These are phyloP conservation scores for Xylaria sp. DNA, from an alignment of 2,329 filamentous ascomycete genomes.

Conservation along the genomic window DNA sequence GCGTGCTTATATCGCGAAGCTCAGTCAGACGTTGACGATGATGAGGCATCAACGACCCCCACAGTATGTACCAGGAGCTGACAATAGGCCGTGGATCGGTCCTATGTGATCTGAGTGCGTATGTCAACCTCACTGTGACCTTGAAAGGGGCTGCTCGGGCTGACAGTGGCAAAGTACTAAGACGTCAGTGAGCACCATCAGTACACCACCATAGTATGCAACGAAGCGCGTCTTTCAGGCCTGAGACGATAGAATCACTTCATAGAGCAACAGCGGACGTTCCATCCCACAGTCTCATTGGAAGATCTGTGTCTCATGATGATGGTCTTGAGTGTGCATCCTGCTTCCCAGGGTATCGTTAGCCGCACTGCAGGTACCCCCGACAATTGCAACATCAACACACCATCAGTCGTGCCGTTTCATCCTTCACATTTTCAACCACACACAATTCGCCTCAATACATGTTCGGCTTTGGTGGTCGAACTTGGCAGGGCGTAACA, in stretches of 20 bases:
- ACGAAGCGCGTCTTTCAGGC: not conserved
- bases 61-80: constrained; percentile 13
- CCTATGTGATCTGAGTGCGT: not conserved
- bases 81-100: not conserved
- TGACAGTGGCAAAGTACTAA: not conserved
- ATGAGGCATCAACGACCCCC: constrained; percentile 19
- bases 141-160: not conserved
- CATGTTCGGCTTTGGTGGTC: not conserved
- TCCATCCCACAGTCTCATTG: constrained; percentile 9
- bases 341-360: constrained; percentile 5
- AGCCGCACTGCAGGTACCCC: constrained; percentile 2
- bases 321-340: constrained; percentile 9
- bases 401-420: not conserved
- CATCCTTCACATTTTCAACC: not conserved
- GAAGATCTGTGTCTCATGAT: constrained; percentile 4
- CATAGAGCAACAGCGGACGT: constrained; percentile 3
- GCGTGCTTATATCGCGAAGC: constrained; percentile 2
- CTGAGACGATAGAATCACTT: not conserved
- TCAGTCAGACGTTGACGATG: constrained; percentile 1
- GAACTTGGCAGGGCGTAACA: too few species aligned
- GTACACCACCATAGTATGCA: not conserved
- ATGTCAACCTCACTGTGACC: not conserved
- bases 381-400: not conserved
- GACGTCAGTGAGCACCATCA: not conserved
- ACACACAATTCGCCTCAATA: not conserved